Percentiles rank a stretch among this genome's conserved stretches.
Evolutionary conservation across 768 basidiomycete genomes (phyloP).

Genomic region (Leccinum disarticulatum): DNA sequence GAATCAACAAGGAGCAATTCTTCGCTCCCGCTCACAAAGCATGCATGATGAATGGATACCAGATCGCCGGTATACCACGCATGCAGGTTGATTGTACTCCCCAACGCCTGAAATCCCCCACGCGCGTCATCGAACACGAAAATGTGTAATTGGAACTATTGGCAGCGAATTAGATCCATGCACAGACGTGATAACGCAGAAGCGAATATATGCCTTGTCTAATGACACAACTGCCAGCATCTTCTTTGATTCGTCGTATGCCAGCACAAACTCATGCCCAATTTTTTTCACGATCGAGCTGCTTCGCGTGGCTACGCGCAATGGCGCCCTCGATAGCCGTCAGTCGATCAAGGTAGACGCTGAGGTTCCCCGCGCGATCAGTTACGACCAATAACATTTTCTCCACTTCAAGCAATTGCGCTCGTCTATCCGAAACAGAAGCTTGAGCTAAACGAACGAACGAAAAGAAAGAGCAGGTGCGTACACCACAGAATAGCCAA

Average conservation of each 20-base stretch:
- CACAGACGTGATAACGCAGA: accelerated
- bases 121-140: slow-evolving; percentile 49
- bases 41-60: slow-evolving; percentile 33
- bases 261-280: slow-evolving; percentile 43
- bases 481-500: slow-evolving; percentile 22
- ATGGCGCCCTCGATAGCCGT: slow-evolving; percentile 35
- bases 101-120: slow-evolving; percentile 38
- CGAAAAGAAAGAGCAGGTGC: background rate
- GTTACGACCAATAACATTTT: slow-evolving; percentile 43
- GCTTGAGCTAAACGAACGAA: background rate
- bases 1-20: slow-evolving; percentile 54
- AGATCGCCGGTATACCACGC: slow-evolving; percentile 40
- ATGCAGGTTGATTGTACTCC: slow-evolving; percentile 40
- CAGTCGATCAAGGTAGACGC: slow-evolving; percentile 40
- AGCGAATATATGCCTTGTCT: slow-evolving; percentile 35
- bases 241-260: slow-evolving; percentile 53
- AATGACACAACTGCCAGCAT: slow-evolving; percentile 46
- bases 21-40: slow-evolving; percentile 51
- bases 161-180: background rate
- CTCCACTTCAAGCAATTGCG: slow-evolving; percentile 41
- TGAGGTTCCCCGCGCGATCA: slow-evolving; percentile 34
- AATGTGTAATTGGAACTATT: slow-evolving; percentile 41
- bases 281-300: slow-evolving; percentile 48
- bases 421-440: slow-evolving; percentile 23
- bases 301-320: slow-evolving; percentile 25